Evolutionary conservation across 1,284 basidiomycete species (phyloP), one percentile per base, ranked within the genome.

Genomic region (Cerrena zonata): DNA sequence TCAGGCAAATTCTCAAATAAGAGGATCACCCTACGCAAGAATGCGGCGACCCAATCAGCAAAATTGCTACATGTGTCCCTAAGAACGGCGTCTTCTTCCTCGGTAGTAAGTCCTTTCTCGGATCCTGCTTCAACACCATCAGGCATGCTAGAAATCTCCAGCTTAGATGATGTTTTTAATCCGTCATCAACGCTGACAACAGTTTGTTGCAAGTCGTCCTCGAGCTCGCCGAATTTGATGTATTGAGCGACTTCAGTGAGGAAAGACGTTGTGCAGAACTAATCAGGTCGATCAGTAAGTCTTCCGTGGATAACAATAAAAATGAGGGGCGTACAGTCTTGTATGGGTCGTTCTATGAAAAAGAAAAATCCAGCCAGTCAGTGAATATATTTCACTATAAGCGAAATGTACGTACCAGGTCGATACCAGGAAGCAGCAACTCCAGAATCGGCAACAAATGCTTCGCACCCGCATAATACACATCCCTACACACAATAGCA

Each of bases 1-100:
- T 95, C 91, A 0, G 93, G 93, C 25, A 97, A 74, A 61, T 92
- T 90, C 65, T 92, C 89, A 56, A 94, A 83, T 2, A 96, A 70
- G 34, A 87, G 77, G 43, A 96, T 83, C 5, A 95, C 86, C 37
- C 89, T 75, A 2, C 84, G 81, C 53, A 96, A 78, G 66, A 94
- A 94, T 56, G 79, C 86, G 1, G 88, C 76, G 2, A 93, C 77
- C 93, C 93, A 97, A 54, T 90, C 82, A 1, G 84, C 78, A 56
- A 86, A 84, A 43, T 72, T 74, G 3, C 76, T 73, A 4, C 83
- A 82, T n/a, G 79, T 76, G 49, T 84, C 78, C 71, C 78, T 76
- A 10, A 87, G 62, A 24, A 84, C 59, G 0, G 71, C 73, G 61
- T 87, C 83, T 60, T 86, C 84, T 46, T 84, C 78, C 36, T 77